phyloP scores from a whole-genome alignment of 2,329 filamentous ascomycete genomes.

The Ploettnerulaceae sp. region DNA sequence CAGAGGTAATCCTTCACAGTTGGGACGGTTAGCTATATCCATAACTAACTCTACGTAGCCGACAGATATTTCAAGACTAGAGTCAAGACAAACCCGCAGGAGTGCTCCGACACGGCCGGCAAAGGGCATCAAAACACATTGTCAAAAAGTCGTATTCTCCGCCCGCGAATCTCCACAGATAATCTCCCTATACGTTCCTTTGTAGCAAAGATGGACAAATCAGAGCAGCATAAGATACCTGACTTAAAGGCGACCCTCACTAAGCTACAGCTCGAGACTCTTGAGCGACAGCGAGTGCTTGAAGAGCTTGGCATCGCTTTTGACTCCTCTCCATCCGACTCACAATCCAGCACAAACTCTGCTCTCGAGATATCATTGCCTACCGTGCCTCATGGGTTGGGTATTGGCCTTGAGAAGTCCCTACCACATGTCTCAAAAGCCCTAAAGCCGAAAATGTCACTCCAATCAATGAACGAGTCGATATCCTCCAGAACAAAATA shows the following conservation, averaged over 20 bases:
- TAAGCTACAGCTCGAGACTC: conserved; percentile 11
- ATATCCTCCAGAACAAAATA: neutral
- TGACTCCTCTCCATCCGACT: conserved; percentile 20
- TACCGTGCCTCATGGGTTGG: conserved; percentile 1
- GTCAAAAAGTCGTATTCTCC: neutral
- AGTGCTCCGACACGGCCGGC: neutral
- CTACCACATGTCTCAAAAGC: conserved; percentile 15
- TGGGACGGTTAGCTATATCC: neutral
- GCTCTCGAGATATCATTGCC: neutral
- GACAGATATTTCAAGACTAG: conserved; percentile 8
- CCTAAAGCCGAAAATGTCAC: neutral
- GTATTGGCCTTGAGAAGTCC: conserved; percentile 18
- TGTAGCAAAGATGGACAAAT: conserved; percentile 2
- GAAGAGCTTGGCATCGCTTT: conserved; percentile 16
- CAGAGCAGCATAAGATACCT: neutral
- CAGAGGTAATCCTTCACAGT: neutral
- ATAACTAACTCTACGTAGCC: neutral
- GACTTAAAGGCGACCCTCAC: conserved; percentile 5
- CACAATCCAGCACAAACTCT: conserved; percentile 13
- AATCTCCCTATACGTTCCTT: neutral
- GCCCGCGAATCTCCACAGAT: neutral
- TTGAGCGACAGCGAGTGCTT: conserved; percentile 12
- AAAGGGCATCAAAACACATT: neutral
- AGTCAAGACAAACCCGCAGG: neutral
- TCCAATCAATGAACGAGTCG: neutral